phyloP scores from a whole-genome alignment of 1,284 basidiomycete species.

The Grifola frondosa region DNA sequence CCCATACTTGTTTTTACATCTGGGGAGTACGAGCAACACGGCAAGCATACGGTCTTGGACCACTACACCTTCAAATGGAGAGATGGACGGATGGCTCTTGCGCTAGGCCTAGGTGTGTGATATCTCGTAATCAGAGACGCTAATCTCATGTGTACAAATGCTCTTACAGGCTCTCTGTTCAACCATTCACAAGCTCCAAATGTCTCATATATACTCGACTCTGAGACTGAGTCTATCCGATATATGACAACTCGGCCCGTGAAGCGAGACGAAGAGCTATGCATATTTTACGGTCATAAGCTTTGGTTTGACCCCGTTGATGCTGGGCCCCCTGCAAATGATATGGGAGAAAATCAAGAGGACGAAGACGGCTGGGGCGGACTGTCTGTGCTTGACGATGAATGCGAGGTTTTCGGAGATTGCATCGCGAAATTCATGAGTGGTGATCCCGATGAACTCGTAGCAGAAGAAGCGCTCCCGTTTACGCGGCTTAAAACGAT shows the following conservation, averaged over 20 bases:
- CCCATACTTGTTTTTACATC: constrained; percentile 81
- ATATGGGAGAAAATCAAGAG: constrained; percentile 14
- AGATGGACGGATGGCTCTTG: constrained; percentile 81
- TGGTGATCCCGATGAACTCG: constrained; percentile 45
- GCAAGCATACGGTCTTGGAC: constrained; percentile 73
- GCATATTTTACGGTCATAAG: constrained; percentile 74
- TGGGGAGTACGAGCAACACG: constrained; percentile 71
- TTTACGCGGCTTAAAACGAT: constrained; percentile 58
- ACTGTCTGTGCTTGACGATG: constrained; percentile 34
- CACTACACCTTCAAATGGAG: constrained; percentile 87
- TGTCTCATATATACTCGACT: constrained; percentile 63
- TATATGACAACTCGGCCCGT: constrained; percentile 62
- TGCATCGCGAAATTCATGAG: no score
- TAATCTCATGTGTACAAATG: neutral
- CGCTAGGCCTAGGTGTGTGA: constrained; percentile 77
- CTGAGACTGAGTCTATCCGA: constrained; percentile 57
- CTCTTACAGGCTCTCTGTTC: constrained; percentile 70
- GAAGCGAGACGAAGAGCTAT: constrained; percentile 68
- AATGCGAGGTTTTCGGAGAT: constrained; percentile 16
- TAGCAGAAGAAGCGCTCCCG: constrained; percentile 58
- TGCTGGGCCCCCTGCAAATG: neutral
- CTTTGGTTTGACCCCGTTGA: constrained; percentile 59
- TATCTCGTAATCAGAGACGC: neutral
- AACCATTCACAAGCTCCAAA: constrained; percentile 77
- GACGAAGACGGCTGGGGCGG: constrained; percentile 48